A percentile compares a stretch with the other conserved stretches of the same genome.
These are phyloP conservation scores for Pontederia crassipes DNA, from an alignment of 176 grass and related monocot species.

Conservation along the genomic window DNA sequence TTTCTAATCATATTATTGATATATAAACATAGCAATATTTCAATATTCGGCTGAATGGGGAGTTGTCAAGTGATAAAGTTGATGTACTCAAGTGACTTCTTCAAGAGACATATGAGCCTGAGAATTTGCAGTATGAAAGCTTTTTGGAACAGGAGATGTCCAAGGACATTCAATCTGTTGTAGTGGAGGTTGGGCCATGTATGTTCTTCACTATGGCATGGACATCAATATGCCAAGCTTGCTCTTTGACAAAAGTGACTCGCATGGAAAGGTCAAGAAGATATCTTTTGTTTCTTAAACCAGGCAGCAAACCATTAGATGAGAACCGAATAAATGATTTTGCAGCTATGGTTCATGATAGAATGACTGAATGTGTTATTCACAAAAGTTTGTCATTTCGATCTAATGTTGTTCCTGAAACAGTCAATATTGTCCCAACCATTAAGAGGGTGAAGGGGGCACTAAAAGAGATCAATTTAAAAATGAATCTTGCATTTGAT, in stretches of 20 bases:
- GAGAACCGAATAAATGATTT: constrained; percentile 58
- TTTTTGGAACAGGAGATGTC: constrained; percentile 48
- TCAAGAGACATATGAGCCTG: constrained; percentile 71
- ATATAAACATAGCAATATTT: constrained; percentile 74
- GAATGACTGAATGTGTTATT: constrained; percentile 92
- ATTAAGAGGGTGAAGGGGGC: constrained; percentile 63
- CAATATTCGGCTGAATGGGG: constrained; percentile 48
- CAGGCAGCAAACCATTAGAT: constrained; percentile 40
- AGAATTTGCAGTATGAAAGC: constrained; percentile 46
- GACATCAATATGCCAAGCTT: constrained; percentile 70
- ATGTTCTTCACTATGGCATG: constrained; percentile 88
- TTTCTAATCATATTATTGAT: constrained; percentile 50
- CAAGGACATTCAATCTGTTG: constrained; percentile 14
- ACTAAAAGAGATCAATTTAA: constrained; percentile 82
- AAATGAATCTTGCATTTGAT: constrained; percentile 84
- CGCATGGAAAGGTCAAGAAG: constrained; percentile 74
- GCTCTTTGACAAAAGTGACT: constrained; percentile 56
- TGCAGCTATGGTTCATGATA: constrained; percentile 62
- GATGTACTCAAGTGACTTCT: constrained; percentile 63
- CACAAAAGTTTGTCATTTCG: constrained; percentile 55
- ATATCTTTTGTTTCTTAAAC: constrained; percentile 50
- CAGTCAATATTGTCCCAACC: constrained; percentile 47
- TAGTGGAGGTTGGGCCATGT: constrained; percentile 72
- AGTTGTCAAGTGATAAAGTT: constrained; percentile 39
- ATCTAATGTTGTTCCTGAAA: constrained; percentile 45